Percentiles rank a stretch among this genome's conserved stretches.
These are phyloP conservation scores for Sphagnum contortum DNA, from an alignment of 225 moss, liverwort and hornwort species.

Conservation along the genomic window DNA sequence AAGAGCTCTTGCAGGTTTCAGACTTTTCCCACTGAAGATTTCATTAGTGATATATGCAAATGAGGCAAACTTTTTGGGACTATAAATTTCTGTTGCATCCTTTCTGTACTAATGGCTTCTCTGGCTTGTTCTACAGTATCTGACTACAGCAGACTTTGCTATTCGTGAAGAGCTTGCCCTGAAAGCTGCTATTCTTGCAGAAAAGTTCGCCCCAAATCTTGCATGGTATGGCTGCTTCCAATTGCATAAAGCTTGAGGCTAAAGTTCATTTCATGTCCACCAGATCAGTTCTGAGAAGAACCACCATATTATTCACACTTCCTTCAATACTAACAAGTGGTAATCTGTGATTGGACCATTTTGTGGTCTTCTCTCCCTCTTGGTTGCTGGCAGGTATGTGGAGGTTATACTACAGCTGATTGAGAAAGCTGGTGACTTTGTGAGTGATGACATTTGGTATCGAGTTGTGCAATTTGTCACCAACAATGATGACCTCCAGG, in stretches of 20 bases:
- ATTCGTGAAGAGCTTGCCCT: constrained; percentile 96
- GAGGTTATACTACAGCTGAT: constrained; percentile 95
- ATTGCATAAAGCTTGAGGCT: too few species aligned
- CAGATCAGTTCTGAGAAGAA: too few species aligned
- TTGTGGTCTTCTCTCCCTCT: too few species aligned
- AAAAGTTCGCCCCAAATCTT: constrained; percentile 94
- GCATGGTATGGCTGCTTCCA: constrained; percentile 45
- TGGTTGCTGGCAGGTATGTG: constrained; percentile 61
- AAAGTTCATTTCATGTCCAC: too few species aligned
- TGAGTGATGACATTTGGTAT: constrained; percentile 98
- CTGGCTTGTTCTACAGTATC: constrained; percentile 41
- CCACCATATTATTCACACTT: too few species aligned
- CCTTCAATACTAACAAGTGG: too few species aligned
- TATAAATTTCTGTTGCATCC: too few species aligned
- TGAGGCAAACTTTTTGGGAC: too few species aligned
- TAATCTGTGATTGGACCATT: too few species aligned
- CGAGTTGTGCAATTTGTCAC: constrained; percentile 97
- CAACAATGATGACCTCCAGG: constrained; percentile 97
- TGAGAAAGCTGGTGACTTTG: constrained; percentile 98
- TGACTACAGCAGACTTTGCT: constrained; percentile 90
- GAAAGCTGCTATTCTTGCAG: constrained; percentile 93
- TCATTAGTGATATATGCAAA: too few species aligned
- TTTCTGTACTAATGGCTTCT: too few species aligned
- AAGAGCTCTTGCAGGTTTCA: constrained; percentile 88
- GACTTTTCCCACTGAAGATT: not conserved